Evolutionary conservation across 371 early-diverging fungal species (phyloP).

Genomic region (Syncephalastrum sp.): DNA sequence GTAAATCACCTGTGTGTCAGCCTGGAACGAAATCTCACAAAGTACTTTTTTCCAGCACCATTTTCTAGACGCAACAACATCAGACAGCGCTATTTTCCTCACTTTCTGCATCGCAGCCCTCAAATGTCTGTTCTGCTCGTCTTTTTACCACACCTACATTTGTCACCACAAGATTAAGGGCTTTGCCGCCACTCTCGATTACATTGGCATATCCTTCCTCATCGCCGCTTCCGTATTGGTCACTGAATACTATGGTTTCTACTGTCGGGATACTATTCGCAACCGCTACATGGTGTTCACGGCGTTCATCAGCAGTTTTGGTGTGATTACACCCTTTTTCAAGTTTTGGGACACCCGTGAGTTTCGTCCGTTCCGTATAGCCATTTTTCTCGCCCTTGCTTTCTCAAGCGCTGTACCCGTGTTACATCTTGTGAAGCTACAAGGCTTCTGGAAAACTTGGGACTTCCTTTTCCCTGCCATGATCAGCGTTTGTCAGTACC

Average conservation of each 20-base stretch:
- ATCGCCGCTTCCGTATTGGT: constrained; percentile 61
- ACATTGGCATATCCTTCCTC: constrained; percentile 64
- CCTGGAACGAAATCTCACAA: not conserved
- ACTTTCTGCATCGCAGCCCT: constrained; percentile 60
- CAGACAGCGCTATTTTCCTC: constrained; percentile 51
- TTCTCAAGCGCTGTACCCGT: constrained; percentile 56
- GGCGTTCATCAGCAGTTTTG: constrained; percentile 50
- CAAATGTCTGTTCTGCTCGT: constrained; percentile 64
- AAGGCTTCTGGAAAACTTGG: constrained; percentile 38
- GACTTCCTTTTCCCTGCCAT: constrained; percentile 49
- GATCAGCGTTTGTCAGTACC: constrained; percentile 49
- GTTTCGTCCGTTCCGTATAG: constrained; percentile 57
- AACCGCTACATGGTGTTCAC: constrained; percentile 54
- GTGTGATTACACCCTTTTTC: constrained; percentile 54
- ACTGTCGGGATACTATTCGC: constrained; percentile 45
- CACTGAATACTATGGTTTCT: constrained; percentile 61
- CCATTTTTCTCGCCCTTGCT: constrained; percentile 59
- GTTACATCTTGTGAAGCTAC: constrained; percentile 42
- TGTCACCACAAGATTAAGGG: constrained; percentile 56
- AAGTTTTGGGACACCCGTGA: constrained; percentile 51
- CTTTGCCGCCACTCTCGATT: constrained; percentile 68
- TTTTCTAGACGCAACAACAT: constrained; percentile 43
- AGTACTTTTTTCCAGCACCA: constrained; percentile 24
- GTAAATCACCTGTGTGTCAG: not conserved
- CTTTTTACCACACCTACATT: constrained; percentile 65